phyloP scores from a whole-genome alignment of 1,139 yeast genomes.

The Debaryomycetaceae sp. region DNA sequence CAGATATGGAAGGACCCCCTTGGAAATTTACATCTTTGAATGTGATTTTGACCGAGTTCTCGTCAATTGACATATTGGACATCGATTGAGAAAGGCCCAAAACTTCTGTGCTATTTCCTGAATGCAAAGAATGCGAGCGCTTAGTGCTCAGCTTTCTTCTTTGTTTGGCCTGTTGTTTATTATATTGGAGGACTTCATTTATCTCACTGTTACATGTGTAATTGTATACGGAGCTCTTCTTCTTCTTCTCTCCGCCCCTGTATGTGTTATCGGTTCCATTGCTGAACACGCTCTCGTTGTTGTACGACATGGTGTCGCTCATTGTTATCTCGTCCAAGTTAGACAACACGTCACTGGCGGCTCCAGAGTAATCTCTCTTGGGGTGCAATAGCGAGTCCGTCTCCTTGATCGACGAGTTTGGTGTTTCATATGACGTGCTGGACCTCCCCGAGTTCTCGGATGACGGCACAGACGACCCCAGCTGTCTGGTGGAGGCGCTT shows the following conservation, averaged over 20 bases:
- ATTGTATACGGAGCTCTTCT: slow-evolving; percentile 5
- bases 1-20: slow-evolving; percentile 2
- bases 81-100: background rate
- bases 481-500: background rate
- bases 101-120: slow-evolving; percentile 1
- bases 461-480: background rate
- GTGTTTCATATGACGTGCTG: background rate
- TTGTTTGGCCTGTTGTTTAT: slow-evolving; percentile 9
- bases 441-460: background rate
- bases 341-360: background rate
- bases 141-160: slow-evolving; percentile 1
- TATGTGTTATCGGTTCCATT: background rate
- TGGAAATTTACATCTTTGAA: slow-evolving; percentile 10
- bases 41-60: slow-evolving; percentile 6
- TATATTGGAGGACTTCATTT: slow-evolving; percentile 11
- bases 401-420: background rate
- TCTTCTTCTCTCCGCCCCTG: background rate
- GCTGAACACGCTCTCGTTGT: background rate
- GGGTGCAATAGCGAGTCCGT: background rate
- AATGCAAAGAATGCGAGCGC: background rate
- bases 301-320: background rate
- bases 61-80: slow-evolving; percentile 5
- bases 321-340: background rate
- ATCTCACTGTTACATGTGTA: slow-evolving; percentile 12
- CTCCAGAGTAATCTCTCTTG: background rate